These are phyloP conservation scores for Podila epigama DNA, from an alignment of 192 early-diverging fungal genomes.

Conservation along the genomic window DNA sequence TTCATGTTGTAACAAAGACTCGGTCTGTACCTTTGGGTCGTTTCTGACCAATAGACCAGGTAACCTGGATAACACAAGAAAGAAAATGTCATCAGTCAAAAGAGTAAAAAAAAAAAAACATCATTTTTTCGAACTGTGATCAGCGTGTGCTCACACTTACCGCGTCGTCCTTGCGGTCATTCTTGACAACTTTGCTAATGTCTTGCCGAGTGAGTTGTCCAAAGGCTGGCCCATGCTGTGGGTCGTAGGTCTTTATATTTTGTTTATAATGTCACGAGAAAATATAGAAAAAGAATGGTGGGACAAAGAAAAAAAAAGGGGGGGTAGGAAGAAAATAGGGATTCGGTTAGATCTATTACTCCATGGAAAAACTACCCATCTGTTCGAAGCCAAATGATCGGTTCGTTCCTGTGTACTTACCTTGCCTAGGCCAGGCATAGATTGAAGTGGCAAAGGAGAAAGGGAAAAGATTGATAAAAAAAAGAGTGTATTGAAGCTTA, in stretches of 20 bases:
- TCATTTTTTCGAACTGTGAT: not conserved
- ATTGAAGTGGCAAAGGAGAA: not conserved
- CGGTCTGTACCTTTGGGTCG: conserved; percentile 29
- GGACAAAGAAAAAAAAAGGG: not conserved
- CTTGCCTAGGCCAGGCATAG: conserved; percentile 2
- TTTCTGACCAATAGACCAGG: conserved; percentile 38
- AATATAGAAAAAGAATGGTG: not conserved
- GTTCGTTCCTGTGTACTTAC: not conserved
- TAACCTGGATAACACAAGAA: conserved; percentile 16
- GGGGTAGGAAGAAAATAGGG: not conserved
- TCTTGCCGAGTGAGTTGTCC: conserved; percentile 60
- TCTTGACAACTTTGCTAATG: conserved; percentile 56
- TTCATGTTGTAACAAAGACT: not conserved
- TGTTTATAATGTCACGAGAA: too few species aligned
- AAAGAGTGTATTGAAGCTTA: not conserved
- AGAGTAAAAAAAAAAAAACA: conserved; percentile 3
- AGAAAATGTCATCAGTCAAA: not conserved
- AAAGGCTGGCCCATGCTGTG: conserved; percentile 51
- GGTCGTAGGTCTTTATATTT: conserved; percentile 33
- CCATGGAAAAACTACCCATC: too few species aligned
- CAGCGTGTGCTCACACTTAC: conserved; percentile 33
- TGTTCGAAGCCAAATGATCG: not conserved
- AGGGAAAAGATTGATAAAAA: not conserved
- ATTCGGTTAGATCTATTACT: not conserved
- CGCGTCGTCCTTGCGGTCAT: conserved; percentile 46